Conservation (phyloP, 2,329 filamentous ascomycete species). For the Penicillium sp. region DNA sequence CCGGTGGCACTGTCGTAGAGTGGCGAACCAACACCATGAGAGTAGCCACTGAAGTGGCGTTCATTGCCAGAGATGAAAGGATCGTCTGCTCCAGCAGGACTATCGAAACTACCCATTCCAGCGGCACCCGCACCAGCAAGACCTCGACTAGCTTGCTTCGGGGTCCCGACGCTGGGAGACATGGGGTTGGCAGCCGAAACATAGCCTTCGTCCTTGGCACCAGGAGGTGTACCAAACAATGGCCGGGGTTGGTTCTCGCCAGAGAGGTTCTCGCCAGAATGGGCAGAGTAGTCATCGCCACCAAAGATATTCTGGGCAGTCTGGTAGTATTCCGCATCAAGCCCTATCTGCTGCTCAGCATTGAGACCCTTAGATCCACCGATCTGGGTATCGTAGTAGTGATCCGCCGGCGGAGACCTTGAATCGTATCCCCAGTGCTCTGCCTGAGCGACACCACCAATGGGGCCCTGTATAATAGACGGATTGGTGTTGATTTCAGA, state of each 20-base stretch:
- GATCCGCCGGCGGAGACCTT: slow-evolving; percentile 54
- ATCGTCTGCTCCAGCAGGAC: slow-evolving; percentile 56
- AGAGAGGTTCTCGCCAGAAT: slow-evolving; percentile 24
- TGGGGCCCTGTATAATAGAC: slow-evolving; percentile 74
- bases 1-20: slow-evolving; percentile 89
- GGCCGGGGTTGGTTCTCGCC: slow-evolving; percentile 38
- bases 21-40: slow-evolving; percentile 84
- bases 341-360: slow-evolving; percentile 55
- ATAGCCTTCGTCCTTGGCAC: slow-evolving; percentile 82
- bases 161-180: slow-evolving; percentile 49
- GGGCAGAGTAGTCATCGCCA: slow-evolving; percentile 40
- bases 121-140: slow-evolving; percentile 56
- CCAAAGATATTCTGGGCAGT: slow-evolving; percentile 40
- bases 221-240: slow-evolving; percentile 55
- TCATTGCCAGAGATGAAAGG: slow-evolving; percentile 61
- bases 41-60: slow-evolving; percentile 81
- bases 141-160: slow-evolving; percentile 47
- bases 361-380: slow-evolving; percentile 57
- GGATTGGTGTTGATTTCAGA: slow-evolving; percentile 78
- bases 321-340: slow-evolving; percentile 66
- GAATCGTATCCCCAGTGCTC: slow-evolving; percentile 58
- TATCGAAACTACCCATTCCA: slow-evolving; percentile 53
- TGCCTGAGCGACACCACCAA: slow-evolving; percentile 56
- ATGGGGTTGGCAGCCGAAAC: slow-evolving; percentile 71
- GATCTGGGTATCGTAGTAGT: slow-evolving; percentile 33